These are phyloP conservation scores for Floccularia luteovirens DNA, from an alignment of 768 basidiomycete species.

Conservation along the genomic window DNA sequence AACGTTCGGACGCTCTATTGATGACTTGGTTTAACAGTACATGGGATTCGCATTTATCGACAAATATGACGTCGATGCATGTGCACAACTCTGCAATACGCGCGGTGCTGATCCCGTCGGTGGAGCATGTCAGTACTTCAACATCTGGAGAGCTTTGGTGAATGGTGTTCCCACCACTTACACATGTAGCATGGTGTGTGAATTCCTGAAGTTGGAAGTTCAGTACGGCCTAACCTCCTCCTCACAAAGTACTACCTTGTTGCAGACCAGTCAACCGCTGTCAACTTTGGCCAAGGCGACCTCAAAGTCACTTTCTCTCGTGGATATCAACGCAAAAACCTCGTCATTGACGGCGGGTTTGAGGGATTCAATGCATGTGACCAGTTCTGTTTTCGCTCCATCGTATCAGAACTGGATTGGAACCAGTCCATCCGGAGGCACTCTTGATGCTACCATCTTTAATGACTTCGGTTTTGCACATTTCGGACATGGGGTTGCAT, in stretches of 20 bases:
- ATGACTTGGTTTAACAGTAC: slow-evolving; percentile 20
- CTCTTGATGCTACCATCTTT: slow-evolving; percentile 35
- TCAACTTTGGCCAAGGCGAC: neutral
- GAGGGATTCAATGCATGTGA: slow-evolving; percentile 25
- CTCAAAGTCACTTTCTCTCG: neutral
- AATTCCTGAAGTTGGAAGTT: neutral
- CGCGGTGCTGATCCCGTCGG: neutral
- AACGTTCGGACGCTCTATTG: slow-evolving; percentile 7
- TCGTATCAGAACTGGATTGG: slow-evolving; percentile 32
- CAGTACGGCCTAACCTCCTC: neutral
- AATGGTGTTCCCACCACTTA: neutral
- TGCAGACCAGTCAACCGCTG: neutral
- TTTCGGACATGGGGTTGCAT: slow-evolving; percentile 26
- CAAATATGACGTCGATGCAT: neutral
- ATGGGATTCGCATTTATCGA: neutral
- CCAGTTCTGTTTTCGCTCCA: slow-evolving; percentile 28
- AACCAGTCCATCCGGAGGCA: slow-evolving; percentile 24
- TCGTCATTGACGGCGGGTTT: neutral
- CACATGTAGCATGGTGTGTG: neutral
- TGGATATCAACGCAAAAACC: neutral
- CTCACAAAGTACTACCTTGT: slow-evolving; percentile 6
- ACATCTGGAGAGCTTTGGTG: neutral
- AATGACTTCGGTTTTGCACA: slow-evolving; percentile 32
- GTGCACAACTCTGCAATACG: neutral
- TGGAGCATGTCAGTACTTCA: neutral